These are phyloP conservation scores for Backusella liffmaniae DNA, from an alignment of 192 early-diverging fungal species.

Conservation along the genomic window DNA sequence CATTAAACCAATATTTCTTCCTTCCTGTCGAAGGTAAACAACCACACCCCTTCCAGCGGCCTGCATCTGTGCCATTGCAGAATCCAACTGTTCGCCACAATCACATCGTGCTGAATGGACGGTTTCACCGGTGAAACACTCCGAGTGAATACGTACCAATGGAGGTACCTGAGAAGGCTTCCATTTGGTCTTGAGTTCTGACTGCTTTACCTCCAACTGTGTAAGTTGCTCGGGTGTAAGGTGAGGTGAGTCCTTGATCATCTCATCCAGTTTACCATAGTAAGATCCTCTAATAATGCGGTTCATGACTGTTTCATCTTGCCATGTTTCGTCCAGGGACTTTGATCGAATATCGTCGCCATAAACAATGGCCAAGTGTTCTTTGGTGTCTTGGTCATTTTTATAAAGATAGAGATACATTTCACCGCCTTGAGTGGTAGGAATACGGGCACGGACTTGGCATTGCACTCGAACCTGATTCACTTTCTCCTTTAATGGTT, in stretches of 20 bases:
- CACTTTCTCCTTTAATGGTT: slow-evolving; percentile 20
- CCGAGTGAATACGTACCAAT: slow-evolving; percentile 91
- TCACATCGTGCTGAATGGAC: slow-evolving; percentile 90
- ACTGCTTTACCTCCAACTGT: slow-evolving; percentile 30
- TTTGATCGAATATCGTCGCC: slow-evolving; percentile 75
- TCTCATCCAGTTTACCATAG: slow-evolving; percentile 49
- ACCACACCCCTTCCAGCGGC: slow-evolving; percentile 83
- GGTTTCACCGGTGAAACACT: slow-evolving; percentile 97
- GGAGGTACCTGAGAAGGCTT: slow-evolving; percentile 42
- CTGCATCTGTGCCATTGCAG: slow-evolving; percentile 88
- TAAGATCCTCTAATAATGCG: slow-evolving; percentile 79
- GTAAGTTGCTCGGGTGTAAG: slow-evolving; percentile 15
- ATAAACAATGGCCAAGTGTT: slow-evolving; percentile 94
- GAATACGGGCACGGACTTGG: slow-evolving; percentile 75
- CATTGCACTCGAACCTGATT: slow-evolving; percentile 39
- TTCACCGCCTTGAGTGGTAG: slow-evolving; percentile 71
- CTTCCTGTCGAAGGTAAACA: slow-evolving; percentile 95
- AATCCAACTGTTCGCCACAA: slow-evolving; percentile 92
- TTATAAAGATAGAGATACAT: slow-evolving; percentile 84
- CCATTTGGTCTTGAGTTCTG: slow-evolving; percentile 21
- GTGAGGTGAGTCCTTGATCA: slow-evolving; percentile 32
- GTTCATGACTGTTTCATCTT: slow-evolving; percentile 76
- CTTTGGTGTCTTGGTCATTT: slow-evolving; percentile 81
- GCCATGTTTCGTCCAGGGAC: slow-evolving; percentile 61
- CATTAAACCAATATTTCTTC: slow-evolving; percentile 89